Conservation (phyloP, 2,329 filamentous ascomycete genomes). For the Nothophaeocryptopus gaeumannii region DNA sequence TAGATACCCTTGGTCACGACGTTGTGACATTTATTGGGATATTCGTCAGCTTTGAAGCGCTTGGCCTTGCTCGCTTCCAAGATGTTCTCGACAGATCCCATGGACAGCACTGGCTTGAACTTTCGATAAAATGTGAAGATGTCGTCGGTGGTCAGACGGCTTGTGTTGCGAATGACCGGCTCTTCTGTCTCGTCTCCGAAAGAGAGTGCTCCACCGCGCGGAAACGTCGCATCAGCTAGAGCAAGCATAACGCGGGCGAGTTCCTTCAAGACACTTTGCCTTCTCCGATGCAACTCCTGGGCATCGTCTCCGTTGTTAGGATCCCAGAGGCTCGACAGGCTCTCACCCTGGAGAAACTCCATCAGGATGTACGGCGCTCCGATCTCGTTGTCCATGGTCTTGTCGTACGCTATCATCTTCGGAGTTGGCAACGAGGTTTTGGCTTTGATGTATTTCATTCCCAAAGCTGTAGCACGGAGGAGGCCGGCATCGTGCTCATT, state of each 20-base stretch:
- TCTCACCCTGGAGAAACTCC: slow-evolving; percentile 14
- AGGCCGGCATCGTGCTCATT: slow-evolving; percentile 19
- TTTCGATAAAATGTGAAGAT: slow-evolving; percentile 16
- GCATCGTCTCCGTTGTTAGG: slow-evolving; percentile 4
- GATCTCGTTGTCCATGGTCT: slow-evolving; percentile 18
- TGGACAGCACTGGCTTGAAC: slow-evolving; percentile 5
- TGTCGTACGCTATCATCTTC: slow-evolving; percentile 14
- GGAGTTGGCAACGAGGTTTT: slow-evolving; percentile 18
- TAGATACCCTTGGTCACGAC: slow-evolving; percentile 8
- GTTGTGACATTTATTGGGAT: slow-evolving; percentile 3
- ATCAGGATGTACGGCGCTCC: slow-evolving; percentile 21
- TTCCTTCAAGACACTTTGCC: slow-evolving; percentile 17
- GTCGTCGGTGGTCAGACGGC: slow-evolving; percentile 12
- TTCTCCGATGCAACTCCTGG: slow-evolving; percentile 6
- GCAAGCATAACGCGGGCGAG: slow-evolving; percentile 14
- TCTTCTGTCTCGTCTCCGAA: slow-evolving; percentile 8
- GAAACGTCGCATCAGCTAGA: slow-evolving; percentile 9
- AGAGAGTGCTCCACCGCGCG: slow-evolving; percentile 12
- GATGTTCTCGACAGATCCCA: slow-evolving; percentile 13
- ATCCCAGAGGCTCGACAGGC: slow-evolving; percentile 9
- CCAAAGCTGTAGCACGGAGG: slow-evolving; percentile 18
- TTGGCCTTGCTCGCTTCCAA: slow-evolving; percentile 10
- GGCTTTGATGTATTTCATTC: slow-evolving; percentile 17
- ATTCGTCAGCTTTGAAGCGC: slow-evolving; percentile 9
- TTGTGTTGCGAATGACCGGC: slow-evolving; percentile 9